Percentiles rank a stretch among this genome's conserved stretches.
Conservation (phyloP, 768 basidiomycete genomes). For the Tephrocybe rancida region DNA sequence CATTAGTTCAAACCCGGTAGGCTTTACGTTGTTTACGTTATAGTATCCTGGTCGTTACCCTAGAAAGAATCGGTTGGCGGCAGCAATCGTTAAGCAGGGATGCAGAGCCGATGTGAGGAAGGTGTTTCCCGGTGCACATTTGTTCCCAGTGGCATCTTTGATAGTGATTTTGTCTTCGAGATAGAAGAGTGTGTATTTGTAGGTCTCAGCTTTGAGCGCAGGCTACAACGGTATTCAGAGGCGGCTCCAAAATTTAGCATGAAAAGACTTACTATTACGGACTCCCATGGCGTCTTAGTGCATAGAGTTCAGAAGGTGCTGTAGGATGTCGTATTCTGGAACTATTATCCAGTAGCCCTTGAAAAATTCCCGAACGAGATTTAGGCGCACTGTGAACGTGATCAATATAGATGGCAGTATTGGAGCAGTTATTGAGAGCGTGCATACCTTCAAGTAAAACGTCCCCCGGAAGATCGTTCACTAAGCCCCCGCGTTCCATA, state of each 20-base stretch:
- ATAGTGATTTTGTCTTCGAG: not conserved
- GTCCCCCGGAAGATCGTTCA: not conserved
- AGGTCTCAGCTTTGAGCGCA: not conserved
- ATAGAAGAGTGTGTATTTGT: not conserved
- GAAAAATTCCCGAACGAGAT: not conserved
- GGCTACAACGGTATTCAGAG: not conserved
- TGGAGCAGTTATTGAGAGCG: not conserved
- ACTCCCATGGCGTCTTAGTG: not conserved
- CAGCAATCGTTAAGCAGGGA: not conserved
- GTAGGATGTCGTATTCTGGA: not conserved
- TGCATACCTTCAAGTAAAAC: not conserved
- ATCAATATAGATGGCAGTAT: not conserved
- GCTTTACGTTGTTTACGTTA: no score
- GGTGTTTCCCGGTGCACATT: no score
- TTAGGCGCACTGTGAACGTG: not conserved
- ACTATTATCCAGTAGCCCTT: not conserved
- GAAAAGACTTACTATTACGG: not conserved
- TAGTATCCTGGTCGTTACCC: not conserved
- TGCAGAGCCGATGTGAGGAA: not conserved
- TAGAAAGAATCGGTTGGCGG: not conserved
- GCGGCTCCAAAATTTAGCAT: not conserved
- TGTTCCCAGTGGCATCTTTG: not conserved
- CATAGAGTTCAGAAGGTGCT: not conserved
- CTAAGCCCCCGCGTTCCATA: not conserved
- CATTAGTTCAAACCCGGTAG: not conserved